Evolutionary conservation across 129 eudicot genomes (phyloP), one percentile per base, ranked within the genome.

Genomic region (Arctium lappa): DNA sequence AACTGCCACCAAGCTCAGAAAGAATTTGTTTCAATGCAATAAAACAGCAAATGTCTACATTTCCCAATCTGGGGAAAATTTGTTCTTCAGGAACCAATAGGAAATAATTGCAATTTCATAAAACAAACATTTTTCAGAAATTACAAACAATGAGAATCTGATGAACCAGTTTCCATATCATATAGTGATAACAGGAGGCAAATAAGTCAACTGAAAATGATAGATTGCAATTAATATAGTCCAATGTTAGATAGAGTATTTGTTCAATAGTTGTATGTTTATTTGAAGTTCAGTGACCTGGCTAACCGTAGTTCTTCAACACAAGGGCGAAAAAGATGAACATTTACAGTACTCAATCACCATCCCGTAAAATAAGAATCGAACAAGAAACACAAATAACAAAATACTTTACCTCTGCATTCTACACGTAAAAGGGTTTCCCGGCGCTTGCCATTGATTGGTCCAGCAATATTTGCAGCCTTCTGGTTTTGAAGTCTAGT

Each of bases 371-470:
- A 48, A 75, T 44, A 86, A 82, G 63, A 86, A 78, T 50, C 15
- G 33, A 77, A 76, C 74, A 71, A 82, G 77, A 82, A 78, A 81
- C 70, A 10, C 48, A 70, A 78, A 77, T 38, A 82, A 60, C 87
- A 86, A 86, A 85, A 78, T 72, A 82, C 83, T 72, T 83, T 74
- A 88, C 88, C 94, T 86, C 92, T 86, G 84, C 69, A 76, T 89
- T 83, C 81, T 84, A 84, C 75, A 71, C 7, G 81, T 71, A 81
- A 76, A 42, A 30, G n/a, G 72, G 84, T 88, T 86, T 88, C 86
- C 90, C 83, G 56, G 15, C 56, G 0, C 56, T 46, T 46, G 80
- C 73, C 79, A 70, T 56, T 34, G 62, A 42, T 80, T 76, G 42
- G 70, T 85, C 79, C 84, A 85, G 30, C 83, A 18, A 72, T 75